Percentiles rank a stretch among this genome's conserved stretches.
Evolutionary conservation across 331 rosid species (phyloP).

Genomic region (Quercus tomentella): DNA sequence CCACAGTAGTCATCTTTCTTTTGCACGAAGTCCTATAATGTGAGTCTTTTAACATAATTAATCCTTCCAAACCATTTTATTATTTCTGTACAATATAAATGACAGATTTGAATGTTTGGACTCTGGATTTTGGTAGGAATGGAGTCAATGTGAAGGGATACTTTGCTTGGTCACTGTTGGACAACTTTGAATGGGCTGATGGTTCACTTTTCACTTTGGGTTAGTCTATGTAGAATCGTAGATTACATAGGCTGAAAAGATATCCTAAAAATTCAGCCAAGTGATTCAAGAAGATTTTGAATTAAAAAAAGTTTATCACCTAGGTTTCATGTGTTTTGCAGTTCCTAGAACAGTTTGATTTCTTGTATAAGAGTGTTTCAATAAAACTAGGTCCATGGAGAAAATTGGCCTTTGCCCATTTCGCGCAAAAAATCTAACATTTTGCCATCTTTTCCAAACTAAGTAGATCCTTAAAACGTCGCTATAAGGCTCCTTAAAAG

Average conservation of each 20-base stretch:
- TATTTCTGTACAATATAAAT: too few relatives aligned
- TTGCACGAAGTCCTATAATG: slow-evolving; percentile 51
- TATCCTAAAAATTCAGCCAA: slow-evolving; percentile 34
- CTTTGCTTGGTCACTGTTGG: slow-evolving; percentile 55
- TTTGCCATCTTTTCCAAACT: too few relatives aligned
- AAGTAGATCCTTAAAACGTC: too few relatives aligned
- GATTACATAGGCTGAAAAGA: slow-evolving; percentile 30
- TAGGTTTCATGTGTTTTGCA: too few relatives aligned
- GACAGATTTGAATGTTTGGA: too few relatives aligned
- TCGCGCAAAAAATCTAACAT: too few relatives aligned
- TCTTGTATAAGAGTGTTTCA: too few relatives aligned
- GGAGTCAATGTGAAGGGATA: slow-evolving; percentile 48
- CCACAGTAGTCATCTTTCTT: slow-evolving; percentile 40
- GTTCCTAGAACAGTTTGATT: too few relatives aligned
- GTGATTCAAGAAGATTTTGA: slow-evolving; percentile 45
- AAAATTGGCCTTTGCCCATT: too few relatives aligned
- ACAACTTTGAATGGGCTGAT: slow-evolving; percentile 47
- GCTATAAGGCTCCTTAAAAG: too few relatives aligned
- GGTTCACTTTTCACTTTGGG: slow-evolving; percentile 49
- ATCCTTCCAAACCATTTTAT: too few relatives aligned
- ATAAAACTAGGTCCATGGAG: too few relatives aligned
- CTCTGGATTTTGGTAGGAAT: slow-evolving; percentile 15
- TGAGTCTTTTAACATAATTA: slow-evolving; percentile 11
- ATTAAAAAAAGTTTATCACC: background rate
- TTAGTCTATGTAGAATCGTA: slow-evolving; percentile 31